These are phyloP conservation scores for Laguncularia racemosa DNA, from an alignment of 345 rosid genomes.

Conservation along the genomic window DNA sequence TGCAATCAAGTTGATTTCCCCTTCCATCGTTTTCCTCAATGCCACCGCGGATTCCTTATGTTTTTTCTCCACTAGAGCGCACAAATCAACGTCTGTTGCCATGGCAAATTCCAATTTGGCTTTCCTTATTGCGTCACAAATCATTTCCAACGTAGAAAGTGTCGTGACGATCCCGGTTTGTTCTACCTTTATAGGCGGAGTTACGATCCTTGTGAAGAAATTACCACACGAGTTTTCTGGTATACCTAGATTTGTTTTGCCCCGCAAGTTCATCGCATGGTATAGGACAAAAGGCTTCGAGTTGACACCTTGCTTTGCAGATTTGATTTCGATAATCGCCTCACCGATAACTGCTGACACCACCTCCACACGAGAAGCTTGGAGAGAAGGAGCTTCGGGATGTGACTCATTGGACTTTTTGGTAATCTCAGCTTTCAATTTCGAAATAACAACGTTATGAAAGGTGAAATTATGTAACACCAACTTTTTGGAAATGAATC, in stretches of 20 bases:
- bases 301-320: no score
- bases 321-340: no score
- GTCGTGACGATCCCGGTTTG: not conserved
- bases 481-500: not conserved
- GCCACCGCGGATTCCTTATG: conserved; percentile 1
- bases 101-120: not conserved
- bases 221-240: no score
- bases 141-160: conserved; percentile 11
- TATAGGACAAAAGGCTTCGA: conserved; percentile 10
- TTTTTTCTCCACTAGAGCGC: not conserved
- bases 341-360: conserved; percentile 16
- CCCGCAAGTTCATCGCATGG: not conserved
- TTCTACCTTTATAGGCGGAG: not conserved
- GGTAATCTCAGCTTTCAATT: conserved; percentile 6
- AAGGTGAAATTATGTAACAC: conserved; percentile 12
- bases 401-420: not conserved
- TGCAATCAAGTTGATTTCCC: not conserved
- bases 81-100: not conserved
- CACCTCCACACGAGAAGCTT: conserved; percentile 16
- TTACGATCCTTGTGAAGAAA: no score
- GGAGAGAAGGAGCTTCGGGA: not conserved
- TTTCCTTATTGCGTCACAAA: conserved; percentile 9
- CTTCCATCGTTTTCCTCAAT: not conserved
- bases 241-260: no score
- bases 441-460: conserved; percentile 4